Evolutionary conservation across 345 rosid genomes (phyloP), one percentile per base, ranked within the genome.

Genomic region (Brassica cretica): DNA sequence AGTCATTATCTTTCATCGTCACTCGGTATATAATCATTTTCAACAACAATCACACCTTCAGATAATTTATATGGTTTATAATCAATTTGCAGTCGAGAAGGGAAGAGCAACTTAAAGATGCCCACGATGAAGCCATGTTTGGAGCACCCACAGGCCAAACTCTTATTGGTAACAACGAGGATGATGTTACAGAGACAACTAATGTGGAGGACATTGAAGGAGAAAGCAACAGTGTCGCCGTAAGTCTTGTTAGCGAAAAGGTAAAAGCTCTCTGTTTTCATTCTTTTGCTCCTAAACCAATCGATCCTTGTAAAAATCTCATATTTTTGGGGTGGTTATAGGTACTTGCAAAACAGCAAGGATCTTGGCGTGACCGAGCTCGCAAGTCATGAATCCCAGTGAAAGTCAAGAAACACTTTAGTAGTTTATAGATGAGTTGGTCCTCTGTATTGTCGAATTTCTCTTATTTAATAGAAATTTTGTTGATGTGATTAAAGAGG

Each of bases 301-400:
- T 62, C 19, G 14, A 49, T 56, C 27, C n/a, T 33, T 64, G 35
- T 19, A 16, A 19, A 63, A n/a, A 53, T 51, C 11, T 0, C 21
- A 18, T 68, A 2, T 1, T 51, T 51, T 39, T 59, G 24, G 37
- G 83, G 30, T 27, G 32, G 24, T 64, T 76, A 55, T 84, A 95
- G 99, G 97, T 93, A 29, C 90, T 92, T 72, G 89, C 90, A 62
- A 92, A 89, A 89, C 97, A 94, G 72, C 91, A 88, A 85, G 95
- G 93, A 73, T 92, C 98, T 18, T 94, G 98, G 98, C 97, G 97
- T 66, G 95, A 92, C 82, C 91, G 98, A 16, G 95, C 90, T 59
- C 91, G 97, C 15, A 94, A 89, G 84, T 68, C 76, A 15, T 87
- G 88, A 80, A 27, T 59, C 18, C 19, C 46, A n/a, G 15, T 30